A percentile compares a stretch with the other conserved stretches of the same genome.
Conservation (phyloP, 805 yeast genomes). For the Komagataella mondaviorum region DNA sequence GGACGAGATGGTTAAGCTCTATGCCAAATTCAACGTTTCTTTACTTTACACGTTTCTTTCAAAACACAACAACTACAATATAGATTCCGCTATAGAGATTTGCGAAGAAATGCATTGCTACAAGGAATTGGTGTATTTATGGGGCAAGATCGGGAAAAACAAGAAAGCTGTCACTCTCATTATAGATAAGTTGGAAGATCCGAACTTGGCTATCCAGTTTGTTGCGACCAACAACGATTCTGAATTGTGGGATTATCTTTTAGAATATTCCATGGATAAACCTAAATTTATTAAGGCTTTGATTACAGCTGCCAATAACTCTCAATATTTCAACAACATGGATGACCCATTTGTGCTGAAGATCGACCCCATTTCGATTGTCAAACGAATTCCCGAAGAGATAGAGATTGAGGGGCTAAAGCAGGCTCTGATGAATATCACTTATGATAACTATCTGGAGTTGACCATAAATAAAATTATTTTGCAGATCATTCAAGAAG, state of each 20-base stretch:
- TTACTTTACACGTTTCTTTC: constrained; percentile 49
- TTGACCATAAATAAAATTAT: constrained; percentile 41
- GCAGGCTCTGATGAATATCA: constrained; percentile 43
- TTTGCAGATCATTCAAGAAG: constrained; percentile 36
- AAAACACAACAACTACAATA: constrained; percentile 46
- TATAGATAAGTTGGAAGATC: constrained; percentile 65
- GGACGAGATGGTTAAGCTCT: constrained; percentile 51
- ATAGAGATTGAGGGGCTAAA: constrained; percentile 55
- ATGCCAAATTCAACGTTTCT: constrained; percentile 44
- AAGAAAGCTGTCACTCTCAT: constrained; percentile 65
- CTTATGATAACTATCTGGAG: constrained; percentile 47
- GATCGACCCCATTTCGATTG: constrained; percentile 56
- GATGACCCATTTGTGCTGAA: neutral
- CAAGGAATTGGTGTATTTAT: constrained; percentile 68
- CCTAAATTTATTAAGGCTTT: constrained; percentile 71
- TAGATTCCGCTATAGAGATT: constrained; percentile 53
- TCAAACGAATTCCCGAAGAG: constrained; percentile 47
- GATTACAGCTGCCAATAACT: constrained; percentile 53
- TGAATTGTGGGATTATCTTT: constrained; percentile 70
- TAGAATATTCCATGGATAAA: constrained; percentile 55
- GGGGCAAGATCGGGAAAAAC: constrained; percentile 75
- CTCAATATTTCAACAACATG: constrained; percentile 5
- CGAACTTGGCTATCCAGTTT: constrained; percentile 69
- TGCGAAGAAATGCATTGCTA: constrained; percentile 41
- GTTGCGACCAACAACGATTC: constrained; percentile 53